A percentile compares a stretch with the other conserved stretches of the same genome.
These are phyloP conservation scores for Botryotinia convoluta DNA, from an alignment of 2,329 filamentous ascomycete genomes.

Conservation along the genomic window DNA sequence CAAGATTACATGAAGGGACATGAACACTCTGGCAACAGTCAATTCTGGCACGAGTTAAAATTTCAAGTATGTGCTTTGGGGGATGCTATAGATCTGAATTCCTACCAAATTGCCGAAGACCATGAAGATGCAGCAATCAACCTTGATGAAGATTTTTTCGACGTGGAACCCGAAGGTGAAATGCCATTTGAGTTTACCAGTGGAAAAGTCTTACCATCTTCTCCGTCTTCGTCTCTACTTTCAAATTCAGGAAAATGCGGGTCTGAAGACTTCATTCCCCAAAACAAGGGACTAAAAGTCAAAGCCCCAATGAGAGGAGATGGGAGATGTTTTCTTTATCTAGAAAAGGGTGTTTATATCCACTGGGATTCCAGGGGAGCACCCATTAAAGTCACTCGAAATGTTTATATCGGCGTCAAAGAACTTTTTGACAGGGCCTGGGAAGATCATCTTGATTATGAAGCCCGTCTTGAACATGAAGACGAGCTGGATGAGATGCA, in stretches of 20 bases:
- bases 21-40: accelerated
- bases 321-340: background rate
- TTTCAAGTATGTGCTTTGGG: background rate
- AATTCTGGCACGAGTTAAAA: background rate
- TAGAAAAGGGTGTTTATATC: background rate
- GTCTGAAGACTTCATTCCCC: background rate
- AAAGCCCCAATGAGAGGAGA: background rate
- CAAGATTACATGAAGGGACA: background rate
- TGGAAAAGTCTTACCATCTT: background rate
- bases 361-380: background rate
- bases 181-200: background rate
- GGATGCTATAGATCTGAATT: background rate
- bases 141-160: accelerated
- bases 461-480: too few relatives aligned
- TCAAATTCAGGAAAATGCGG: background rate
- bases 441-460: too few relatives aligned
- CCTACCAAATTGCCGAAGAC: background rate
- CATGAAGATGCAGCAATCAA: background rate
- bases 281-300: background rate
- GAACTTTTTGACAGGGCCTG: background rate
- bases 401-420: background rate
- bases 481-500: too few relatives aligned
- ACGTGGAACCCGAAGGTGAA: background rate
- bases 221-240: background rate
- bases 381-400: background rate